Evolutionary conservation across 1,139 yeast species (phyloP).

Genomic region (Yarrowia galli): DNA sequence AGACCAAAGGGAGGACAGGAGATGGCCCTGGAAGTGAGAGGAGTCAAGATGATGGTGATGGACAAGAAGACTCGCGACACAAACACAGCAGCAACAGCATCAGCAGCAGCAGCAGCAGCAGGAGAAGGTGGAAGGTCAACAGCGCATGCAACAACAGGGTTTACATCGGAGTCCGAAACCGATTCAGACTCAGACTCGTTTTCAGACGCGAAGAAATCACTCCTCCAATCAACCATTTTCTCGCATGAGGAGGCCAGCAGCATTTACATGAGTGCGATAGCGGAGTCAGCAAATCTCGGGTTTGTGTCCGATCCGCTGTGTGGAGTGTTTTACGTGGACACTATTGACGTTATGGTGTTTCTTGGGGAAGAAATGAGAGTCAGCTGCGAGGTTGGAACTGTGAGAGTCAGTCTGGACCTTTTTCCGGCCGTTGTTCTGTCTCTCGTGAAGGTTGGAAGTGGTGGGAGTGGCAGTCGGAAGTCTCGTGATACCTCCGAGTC

Average conservation of each 20-base stretch:
- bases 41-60: slow-evolving; percentile 13
- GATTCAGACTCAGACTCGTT: slow-evolving; percentile 27
- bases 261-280: slow-evolving; percentile 78
- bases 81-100: neutral
- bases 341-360: slow-evolving; percentile 11
- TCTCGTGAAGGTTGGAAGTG: neutral
- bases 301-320: neutral
- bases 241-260: slow-evolving; percentile 76
- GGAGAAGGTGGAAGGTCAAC: neutral
- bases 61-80: slow-evolving; percentile 2
- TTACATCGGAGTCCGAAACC: slow-evolving; percentile 8
- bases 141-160: neutral
- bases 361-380: slow-evolving; percentile 22
- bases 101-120: neutral
- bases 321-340: slow-evolving; percentile 11
- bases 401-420: slow-evolving; percentile 13
- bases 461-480: neutral
- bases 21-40: slow-evolving; percentile 9
- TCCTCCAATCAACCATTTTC: slow-evolving; percentile 69
- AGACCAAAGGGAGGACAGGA: slow-evolving; percentile 18
- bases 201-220: slow-evolving; percentile 49
- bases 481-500: neutral
- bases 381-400: slow-evolving; percentile 4
- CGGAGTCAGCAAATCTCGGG: slow-evolving; percentile 40
- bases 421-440: slow-evolving; percentile 14